These are phyloP conservation scores for Amanita polypyramis DNA, from an alignment of 768 basidiomycete species.

Conservation along the genomic window DNA sequence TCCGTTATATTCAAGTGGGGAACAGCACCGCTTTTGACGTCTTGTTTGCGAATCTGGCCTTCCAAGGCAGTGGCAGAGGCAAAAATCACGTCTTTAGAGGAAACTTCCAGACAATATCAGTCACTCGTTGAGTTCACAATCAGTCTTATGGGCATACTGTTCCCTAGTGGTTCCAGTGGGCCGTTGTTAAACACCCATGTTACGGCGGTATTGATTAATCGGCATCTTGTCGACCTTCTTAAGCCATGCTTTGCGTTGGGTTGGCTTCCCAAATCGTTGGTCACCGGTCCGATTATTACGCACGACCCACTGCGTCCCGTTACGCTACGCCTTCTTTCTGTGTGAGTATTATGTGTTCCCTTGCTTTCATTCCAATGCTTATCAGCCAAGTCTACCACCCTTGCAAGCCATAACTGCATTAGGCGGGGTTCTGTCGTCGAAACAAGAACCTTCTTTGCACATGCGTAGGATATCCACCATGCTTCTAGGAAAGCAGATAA, in stretches of 20 bases:
- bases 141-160: constrained; percentile 38
- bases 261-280: constrained; percentile 55
- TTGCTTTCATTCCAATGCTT: constrained; percentile 8
- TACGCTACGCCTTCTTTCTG: constrained; percentile 45
- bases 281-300: constrained; percentile 25
- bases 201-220: constrained; percentile 43
- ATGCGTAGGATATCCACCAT: constrained; percentile 47
- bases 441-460: constrained; percentile 33
- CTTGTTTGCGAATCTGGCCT: constrained; percentile 31
- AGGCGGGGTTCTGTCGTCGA: constrained; percentile 43
- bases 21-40: constrained; percentile 39
- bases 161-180: constrained; percentile 40
- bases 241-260: constrained; percentile 53
- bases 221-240: constrained; percentile 48
- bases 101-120: constrained; percentile 29
- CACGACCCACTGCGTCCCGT: constrained; percentile 38
- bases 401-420: constrained; percentile 57
- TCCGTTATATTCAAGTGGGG: constrained; percentile 70
- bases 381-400: constrained; percentile 45
- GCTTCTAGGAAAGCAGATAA: constrained; percentile 61
- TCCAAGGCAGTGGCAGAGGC: constrained; percentile 15
- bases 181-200: constrained; percentile 49
- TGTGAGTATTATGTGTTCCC: constrained; percentile 35
- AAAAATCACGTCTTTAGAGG: constrained; percentile 35
- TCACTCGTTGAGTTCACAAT: constrained; percentile 31